Evolutionary conservation across 331 rosid genomes (phyloP).

Genomic region (Saraca asoca): DNA sequence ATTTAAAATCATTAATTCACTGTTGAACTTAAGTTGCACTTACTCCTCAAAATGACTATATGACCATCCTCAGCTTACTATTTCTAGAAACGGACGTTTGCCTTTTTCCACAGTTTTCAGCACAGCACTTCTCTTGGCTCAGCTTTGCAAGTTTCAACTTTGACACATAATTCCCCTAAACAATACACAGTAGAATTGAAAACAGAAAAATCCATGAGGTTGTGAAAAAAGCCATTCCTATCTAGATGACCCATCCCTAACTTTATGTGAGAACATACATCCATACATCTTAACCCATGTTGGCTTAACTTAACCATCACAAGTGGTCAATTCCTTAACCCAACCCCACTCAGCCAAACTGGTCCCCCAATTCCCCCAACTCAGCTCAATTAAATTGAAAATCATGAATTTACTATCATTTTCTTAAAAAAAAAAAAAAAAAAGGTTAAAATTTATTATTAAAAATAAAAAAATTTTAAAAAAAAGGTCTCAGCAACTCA

Average conservation of each 20-base stretch:
- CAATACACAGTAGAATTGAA: too few species aligned
- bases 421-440: too few species aligned
- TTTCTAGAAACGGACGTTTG: too few species aligned
- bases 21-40: too few species aligned
- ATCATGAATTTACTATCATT: background rate
- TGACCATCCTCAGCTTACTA: too few species aligned
- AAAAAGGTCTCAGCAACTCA: background rate
- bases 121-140: too few species aligned
- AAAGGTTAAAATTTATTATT: too few species aligned
- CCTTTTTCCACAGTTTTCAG: too few species aligned
- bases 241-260: constrained; percentile 38
- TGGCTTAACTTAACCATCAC: constrained; percentile 44
- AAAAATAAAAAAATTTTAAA: background rate
- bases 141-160: too few species aligned
- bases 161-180: too few species aligned
- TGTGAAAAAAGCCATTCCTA: constrained; percentile 31
- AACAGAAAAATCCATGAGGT: background rate
- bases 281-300: constrained; percentile 18
- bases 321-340: constrained; percentile 39
- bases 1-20: too few species aligned
- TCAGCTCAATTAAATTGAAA: background rate
- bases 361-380: constrained; percentile 31
- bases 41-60: too few species aligned
- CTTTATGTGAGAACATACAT: constrained; percentile 26
- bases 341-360: constrained; percentile 16